Base-by-base conservation (phyloP, 2,329 filamentous ascomycete species). In the Parafenestella ontariensis region DNA sequence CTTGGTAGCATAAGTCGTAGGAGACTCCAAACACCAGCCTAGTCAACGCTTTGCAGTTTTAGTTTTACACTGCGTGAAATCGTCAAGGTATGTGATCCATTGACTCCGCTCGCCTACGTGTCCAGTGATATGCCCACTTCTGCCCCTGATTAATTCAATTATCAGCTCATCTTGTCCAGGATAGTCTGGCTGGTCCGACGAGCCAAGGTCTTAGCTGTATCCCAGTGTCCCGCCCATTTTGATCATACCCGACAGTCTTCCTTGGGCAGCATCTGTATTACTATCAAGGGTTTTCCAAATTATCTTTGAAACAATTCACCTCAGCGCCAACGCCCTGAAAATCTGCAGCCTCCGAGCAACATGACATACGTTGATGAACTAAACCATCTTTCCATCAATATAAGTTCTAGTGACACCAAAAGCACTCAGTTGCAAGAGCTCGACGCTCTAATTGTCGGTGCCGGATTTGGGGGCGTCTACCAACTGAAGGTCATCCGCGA, bases 391-490 rank as follows among this genome's bases (percentile, higher is more conserved):
- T 40, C 39, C 36, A 21, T 40, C 3, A 40, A 40, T 23, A 7
- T 17, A 18, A 21, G 36, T 6, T 28, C 37, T 10, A 20, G 24
- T 20, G 10, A 36, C 5, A 41, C 57, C 7, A 50, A 34, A 13
- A 15, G 31, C 31, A 34, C 13, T 34, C 13, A 34, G 5, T 3
- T 34, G 3, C 31, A 34, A 17, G 31, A 66, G 8, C 54, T 66
- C 29, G 68, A 72, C 31, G 66, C 62, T 9, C 47, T 71, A 3
- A 54, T 72, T 9, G 61, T 71, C 7, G 68, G 68, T 9, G 65
- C 66, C 20, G 69, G 70, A 1, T 71, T 73, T 36, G 62, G 62
- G 7, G 70, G 70, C 11, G 52, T 69, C 18, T 71, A 71, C 47
- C 60, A 65, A 21, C 59, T 71, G 20, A 64, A 70, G 49, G 52